These are phyloP conservation scores for Escovopsis sp. DNA, from an alignment of 2,329 filamentous ascomycete species.

Conservation along the genomic window DNA sequence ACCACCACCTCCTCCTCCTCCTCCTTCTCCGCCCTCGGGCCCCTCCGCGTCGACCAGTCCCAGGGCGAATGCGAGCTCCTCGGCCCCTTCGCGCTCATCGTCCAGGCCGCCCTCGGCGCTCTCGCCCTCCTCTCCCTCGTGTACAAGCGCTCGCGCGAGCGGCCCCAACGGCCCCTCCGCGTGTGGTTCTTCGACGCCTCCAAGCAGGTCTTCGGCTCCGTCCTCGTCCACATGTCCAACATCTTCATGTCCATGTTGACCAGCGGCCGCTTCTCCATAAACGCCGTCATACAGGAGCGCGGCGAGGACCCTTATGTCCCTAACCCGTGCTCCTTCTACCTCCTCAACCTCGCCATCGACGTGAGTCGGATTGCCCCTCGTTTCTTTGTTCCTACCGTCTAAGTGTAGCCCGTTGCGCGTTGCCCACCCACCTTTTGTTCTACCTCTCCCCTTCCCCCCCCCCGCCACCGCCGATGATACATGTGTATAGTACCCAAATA, in stretches of 20 bases:
- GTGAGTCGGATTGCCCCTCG: conserved; percentile 39
- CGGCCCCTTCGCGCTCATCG: conserved; percentile 77
- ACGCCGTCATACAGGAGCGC: conserved; percentile 25
- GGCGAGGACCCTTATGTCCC: conserved; percentile 47
- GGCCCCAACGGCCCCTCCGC: conserved; percentile 80
- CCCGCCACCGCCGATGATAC: background rate
- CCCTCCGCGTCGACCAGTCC: conserved; percentile 23
- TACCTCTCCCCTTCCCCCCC: too few relatives aligned
- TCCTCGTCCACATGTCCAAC: conserved; percentile 82
- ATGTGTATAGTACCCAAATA: too few relatives aligned
- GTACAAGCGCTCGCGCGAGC: conserved; percentile 83
- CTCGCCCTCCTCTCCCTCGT: conserved; percentile 77
- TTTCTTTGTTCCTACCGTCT: too few relatives aligned
- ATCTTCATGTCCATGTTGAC: conserved; percentile 94
- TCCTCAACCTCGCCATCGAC: conserved; percentile 88
- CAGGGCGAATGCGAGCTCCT: conserved; percentile 73
- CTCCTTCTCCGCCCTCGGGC: conserved; percentile 10
- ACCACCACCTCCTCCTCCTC: conserved; percentile 6
- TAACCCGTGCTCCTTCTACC: conserved; percentile 93
- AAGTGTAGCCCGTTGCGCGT: too few relatives aligned
- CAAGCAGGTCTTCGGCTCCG: conserved; percentile 91
- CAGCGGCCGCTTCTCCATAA: conserved; percentile 63
- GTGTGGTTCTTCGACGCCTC: conserved; percentile 97
- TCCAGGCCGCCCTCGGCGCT: conserved; percentile 73
- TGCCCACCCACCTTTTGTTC: too few relatives aligned